phyloP scores from a whole-genome alignment of 1,284 basidiomycete genomes.

The Malassezia vespertilionis region DNA sequence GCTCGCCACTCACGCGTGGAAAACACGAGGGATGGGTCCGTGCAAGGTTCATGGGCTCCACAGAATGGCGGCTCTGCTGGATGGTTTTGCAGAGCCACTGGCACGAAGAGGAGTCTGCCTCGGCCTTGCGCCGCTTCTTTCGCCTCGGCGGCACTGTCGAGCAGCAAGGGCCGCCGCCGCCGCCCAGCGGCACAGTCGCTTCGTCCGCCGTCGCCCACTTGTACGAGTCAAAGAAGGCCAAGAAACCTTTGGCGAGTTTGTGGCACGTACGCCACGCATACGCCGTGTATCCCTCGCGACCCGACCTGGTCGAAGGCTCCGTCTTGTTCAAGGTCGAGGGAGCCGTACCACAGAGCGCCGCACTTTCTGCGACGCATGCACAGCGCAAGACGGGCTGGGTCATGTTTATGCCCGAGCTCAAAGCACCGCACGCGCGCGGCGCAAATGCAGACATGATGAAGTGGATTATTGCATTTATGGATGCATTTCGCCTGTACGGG shows the following conservation, averaged over 20 bases:
- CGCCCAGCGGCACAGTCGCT: slow-evolving; percentile 35
- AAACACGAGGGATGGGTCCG: slow-evolving; percentile 85
- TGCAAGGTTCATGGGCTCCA: slow-evolving; percentile 81
- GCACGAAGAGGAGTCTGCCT: slow-evolving; percentile 25
- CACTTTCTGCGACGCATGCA: slow-evolving; percentile 55
- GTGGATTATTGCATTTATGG: slow-evolving; percentile 61
- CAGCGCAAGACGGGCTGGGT: slow-evolving; percentile 49
- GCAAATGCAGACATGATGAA: slow-evolving; percentile 69
- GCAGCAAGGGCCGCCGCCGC: slow-evolving; percentile 20
- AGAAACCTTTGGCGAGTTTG: slow-evolving; percentile 41
- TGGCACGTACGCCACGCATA: slow-evolving; percentile 39
- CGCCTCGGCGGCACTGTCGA: slow-evolving; percentile 15
- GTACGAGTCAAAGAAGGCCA: slow-evolving; percentile 41
- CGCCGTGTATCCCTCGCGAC: slow-evolving; percentile 43
- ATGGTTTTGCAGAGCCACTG: slow-evolving; percentile 56
- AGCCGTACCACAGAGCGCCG: slow-evolving; percentile 28
- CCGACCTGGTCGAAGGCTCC: slow-evolving; percentile 43
- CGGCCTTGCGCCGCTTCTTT: slow-evolving; percentile 26
- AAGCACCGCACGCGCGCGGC: slow-evolving; percentile 20
- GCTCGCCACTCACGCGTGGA: slow-evolving; percentile 52
- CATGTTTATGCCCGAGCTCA: slow-evolving; percentile 48
- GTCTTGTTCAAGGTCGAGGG: slow-evolving; percentile 46
- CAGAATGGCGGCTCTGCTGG: slow-evolving; percentile 90
- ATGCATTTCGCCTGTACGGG: slow-evolving; percentile 46
- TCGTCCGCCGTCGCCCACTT: slow-evolving; percentile 40